phyloP scores from a whole-genome alignment of 176 grass and related monocot species.

The Typha latifolia region DNA sequence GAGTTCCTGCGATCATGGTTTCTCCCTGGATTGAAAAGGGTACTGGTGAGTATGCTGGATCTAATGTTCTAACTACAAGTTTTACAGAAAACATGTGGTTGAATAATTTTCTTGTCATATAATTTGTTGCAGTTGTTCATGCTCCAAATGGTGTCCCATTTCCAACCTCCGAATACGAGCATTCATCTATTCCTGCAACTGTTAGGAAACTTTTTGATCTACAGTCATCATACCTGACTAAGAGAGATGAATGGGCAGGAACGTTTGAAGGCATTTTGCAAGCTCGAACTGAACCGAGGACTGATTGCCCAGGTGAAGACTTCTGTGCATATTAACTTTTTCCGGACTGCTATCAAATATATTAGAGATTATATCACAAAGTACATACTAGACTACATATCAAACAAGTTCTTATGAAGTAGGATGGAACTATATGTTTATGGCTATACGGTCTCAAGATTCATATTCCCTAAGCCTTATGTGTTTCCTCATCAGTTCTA shows the following conservation, averaged over 20 bases:
- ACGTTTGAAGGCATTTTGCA: slow-evolving; percentile 69
- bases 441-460: too few relatives aligned
- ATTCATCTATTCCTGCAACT: slow-evolving; percentile 75
- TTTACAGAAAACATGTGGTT: too few relatives aligned
- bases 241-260: slow-evolving; percentile 83
- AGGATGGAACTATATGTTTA: too few relatives aligned
- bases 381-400: too few relatives aligned
- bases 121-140: slow-evolving; percentile 65
- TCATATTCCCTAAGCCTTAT: too few relatives aligned
- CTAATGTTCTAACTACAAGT: too few relatives aligned
- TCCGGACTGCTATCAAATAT: too few relatives aligned
- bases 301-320: slow-evolving; percentile 69
- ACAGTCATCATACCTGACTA: slow-evolving; percentile 80
- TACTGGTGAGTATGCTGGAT: slow-evolving; percentile 29
- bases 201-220: slow-evolving; percentile 90
- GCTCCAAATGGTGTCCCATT: slow-evolving; percentile 43
- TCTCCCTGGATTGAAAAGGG: slow-evolving; percentile 83
- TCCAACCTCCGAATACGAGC: slow-evolving; percentile 56
- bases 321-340: not conserved
- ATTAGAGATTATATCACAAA: too few relatives aligned
- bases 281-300: slow-evolving; percentile 54
- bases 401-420: too few relatives aligned
- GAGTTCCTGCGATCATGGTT: slow-evolving; percentile 72
- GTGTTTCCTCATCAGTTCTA: too few relatives aligned
- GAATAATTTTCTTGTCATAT: slow-evolving; percentile 14